Conservation (phyloP, 176 grass and related monocot species). For the Eremochloa ophiuroides region DNA sequence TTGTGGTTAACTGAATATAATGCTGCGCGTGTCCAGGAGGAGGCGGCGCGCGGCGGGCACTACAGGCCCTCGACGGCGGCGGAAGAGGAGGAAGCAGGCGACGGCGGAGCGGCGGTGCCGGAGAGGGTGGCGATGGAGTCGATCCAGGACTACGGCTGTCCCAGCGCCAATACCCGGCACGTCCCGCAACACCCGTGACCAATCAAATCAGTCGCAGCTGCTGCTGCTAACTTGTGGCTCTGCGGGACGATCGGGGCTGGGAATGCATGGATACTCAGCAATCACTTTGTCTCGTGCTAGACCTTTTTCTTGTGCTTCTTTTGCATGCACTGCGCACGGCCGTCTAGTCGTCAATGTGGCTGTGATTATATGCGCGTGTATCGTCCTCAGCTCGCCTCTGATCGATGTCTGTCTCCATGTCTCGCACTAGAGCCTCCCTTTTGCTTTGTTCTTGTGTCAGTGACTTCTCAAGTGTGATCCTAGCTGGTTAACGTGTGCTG, state of each 20-base stretch:
- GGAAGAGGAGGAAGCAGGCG: background rate
- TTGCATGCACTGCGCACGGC: no score
- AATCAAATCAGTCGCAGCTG: background rate
- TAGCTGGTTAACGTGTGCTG: background rate
- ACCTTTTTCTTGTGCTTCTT: no score
- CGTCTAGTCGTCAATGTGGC: no score
- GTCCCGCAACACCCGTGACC: slow-evolving; percentile 12
- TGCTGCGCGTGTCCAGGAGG: background rate
- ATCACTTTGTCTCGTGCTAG: no score
- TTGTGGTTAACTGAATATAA: background rate
- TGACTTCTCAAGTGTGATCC: background rate
- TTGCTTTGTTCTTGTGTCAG: background rate
- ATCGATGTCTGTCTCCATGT: background rate
- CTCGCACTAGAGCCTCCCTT: background rate
- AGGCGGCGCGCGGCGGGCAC: background rate
- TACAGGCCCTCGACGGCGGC: background rate
- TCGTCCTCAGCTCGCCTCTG: background rate
- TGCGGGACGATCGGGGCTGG: no score
- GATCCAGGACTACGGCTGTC: background rate
- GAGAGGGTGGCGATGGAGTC: slow-evolving; percentile 27
- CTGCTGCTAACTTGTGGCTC: no score
- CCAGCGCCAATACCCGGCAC: slow-evolving; percentile 7
- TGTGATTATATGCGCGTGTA: no score
- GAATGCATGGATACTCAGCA: no score
- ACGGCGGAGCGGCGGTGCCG: background rate